phyloP scores from a whole-genome alignment of 805 yeast species.

The Ogataea saltuana region DNA sequence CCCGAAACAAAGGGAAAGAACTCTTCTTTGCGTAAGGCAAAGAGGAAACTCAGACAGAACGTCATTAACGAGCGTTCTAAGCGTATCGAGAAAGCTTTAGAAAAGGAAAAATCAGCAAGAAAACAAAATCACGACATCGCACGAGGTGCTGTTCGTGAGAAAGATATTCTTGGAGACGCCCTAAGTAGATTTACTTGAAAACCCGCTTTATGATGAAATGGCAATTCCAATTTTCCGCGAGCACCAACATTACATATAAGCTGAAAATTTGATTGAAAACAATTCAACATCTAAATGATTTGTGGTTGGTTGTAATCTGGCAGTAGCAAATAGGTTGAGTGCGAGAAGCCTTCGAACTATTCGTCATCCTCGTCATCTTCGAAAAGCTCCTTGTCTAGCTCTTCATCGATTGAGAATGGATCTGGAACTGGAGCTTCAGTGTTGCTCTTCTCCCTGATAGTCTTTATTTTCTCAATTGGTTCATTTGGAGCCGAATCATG shows the following conservation, averaged over 20 bases:
- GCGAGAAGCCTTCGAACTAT: background rate
- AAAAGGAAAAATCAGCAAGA: constrained; percentile 72
- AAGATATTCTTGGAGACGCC: constrained; percentile 52
- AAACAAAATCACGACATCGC: constrained; percentile 46
- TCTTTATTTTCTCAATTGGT: constrained; percentile 68
- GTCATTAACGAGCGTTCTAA: constrained; percentile 83
- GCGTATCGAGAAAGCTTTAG: constrained; percentile 72
- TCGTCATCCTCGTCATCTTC: constrained; percentile 25
- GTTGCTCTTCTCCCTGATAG: constrained; percentile 75
- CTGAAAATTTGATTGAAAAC: too few relatives aligned
- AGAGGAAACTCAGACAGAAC: constrained; percentile 81
- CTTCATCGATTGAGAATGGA: constrained; percentile 62
- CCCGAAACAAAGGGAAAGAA: constrained; percentile 78
- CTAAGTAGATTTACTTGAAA: constrained; percentile 48
- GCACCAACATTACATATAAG: too few relatives aligned
- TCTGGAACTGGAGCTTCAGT: constrained; percentile 75
- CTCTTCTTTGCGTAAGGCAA: constrained; percentile 75
- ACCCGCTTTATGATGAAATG: background rate
- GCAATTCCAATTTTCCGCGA: constrained; percentile 8
- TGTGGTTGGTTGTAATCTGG: too few relatives aligned
- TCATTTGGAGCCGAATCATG: constrained; percentile 63
- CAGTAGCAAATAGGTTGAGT: background rate
- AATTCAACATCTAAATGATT: too few relatives aligned
- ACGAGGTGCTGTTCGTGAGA: constrained; percentile 51
- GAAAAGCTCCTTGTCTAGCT: constrained; percentile 32